These are phyloP conservation scores for Euphorbia peplus DNA, from an alignment of 345 rosid species.

Conservation along the genomic window DNA sequence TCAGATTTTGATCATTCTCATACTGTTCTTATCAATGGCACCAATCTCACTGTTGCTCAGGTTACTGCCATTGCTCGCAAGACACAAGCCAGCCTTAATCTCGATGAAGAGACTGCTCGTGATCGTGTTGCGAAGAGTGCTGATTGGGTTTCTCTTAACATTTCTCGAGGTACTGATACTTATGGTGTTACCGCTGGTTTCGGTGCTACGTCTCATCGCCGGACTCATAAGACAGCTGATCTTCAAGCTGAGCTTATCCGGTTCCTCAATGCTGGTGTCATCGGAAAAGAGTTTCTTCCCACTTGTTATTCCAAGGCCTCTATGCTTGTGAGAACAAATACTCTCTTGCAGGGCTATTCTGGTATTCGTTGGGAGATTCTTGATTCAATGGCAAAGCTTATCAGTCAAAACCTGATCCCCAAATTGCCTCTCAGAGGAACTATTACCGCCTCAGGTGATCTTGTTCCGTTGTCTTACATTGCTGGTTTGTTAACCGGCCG, in stretches of 20 bases:
- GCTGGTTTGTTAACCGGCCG: slow-evolving; percentile 49
- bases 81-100: slow-evolving; percentile 21
- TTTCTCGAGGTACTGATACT: slow-evolving; percentile 37
- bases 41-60: slow-evolving; percentile 40
- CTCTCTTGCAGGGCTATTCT: slow-evolving; percentile 50
- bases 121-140: slow-evolving; percentile 37
- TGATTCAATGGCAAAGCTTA: slow-evolving; percentile 35
- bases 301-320: slow-evolving; percentile 38
- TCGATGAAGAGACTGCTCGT: slow-evolving; percentile 30
- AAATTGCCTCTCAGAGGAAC: slow-evolving; percentile 48
- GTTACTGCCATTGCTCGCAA: slow-evolving; percentile 40
- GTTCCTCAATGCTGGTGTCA: slow-evolving; percentile 47
- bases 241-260: slow-evolving; percentile 50
- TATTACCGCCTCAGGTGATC: slow-evolving; percentile 49
- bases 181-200: slow-evolving; percentile 52
- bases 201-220: slow-evolving; percentile 46
- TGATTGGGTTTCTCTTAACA: slow-evolving; percentile 38
- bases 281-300: slow-evolving; percentile 37
- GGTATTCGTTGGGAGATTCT: slow-evolving; percentile 53
- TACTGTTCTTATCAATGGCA: slow-evolving; percentile 35
- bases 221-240: slow-evolving; percentile 35
- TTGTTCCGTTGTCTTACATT: slow-evolving; percentile 48
- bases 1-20: slow-evolving; percentile 28
- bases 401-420: slow-evolving; percentile 42
- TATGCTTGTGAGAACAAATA: slow-evolving; percentile 45